Evolutionary conservation across 2,329 filamentous ascomycete genomes (phyloP), one percentile per base, ranked within the genome.

Genomic region (Nannizziopsis barbatae): DNA sequence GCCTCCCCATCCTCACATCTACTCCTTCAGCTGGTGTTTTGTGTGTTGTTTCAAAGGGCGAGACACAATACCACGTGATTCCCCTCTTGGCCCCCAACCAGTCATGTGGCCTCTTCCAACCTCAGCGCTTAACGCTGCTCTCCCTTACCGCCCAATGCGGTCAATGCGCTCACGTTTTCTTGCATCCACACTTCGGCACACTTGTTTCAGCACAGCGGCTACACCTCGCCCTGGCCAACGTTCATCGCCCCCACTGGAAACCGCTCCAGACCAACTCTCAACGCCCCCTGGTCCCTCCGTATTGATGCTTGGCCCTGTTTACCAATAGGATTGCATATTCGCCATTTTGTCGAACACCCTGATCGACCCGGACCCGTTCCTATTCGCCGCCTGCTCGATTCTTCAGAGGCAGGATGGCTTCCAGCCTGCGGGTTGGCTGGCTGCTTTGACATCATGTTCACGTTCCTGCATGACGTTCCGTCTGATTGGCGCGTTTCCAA

Each of bases 201-300:
- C 12, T 15, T 14, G 46, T 49, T 49, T 49, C 46, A 49, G 37
- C 46, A 49, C 46, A 17, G 40, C 46, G 40, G 32, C 40, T 44
- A 32, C 33, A 14, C 9, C 17, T 15, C 31, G 22, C 14, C n/a
- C 10, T 11, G 32, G 8, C 20, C 20, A 31, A 20, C 40, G 37
- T 40, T 41, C 15, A 31, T 44, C 37, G 38, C 38, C 32, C 22
- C 40, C 46, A 49, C 41, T 43, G 39, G 18, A 27, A 43, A 35
- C 45, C 38, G 46, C 46, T 44, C 39, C 40, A 43, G 38, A 30
- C 22, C 14, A 44, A 42, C 15, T 49, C 22, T 27, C 22, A 36
- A 32, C 8, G 22, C 22, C 22, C 22, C 38, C 9, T 9, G 10
- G 44, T 17, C 22, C 22, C 36, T 27, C 42, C 10, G 22, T 5